Conservation (phyloP, 208 protist genomes). For the Entamoeba invadens region DNA sequence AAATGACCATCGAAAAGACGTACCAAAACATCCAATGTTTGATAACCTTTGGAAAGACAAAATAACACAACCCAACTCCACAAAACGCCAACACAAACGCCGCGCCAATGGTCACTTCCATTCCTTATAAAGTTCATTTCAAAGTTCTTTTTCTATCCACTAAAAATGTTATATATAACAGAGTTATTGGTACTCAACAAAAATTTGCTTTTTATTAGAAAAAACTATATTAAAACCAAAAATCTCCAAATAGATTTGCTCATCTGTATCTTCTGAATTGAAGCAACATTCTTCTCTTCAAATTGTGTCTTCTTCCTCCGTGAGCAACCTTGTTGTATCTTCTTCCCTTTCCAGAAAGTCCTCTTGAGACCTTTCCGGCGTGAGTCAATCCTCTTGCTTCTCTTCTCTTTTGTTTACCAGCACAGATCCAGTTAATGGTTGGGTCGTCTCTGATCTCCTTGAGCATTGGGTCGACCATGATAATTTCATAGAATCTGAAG, state of each 20-base stretch:
- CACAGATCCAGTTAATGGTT: slow-evolving; percentile 95
- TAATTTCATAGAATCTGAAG: slow-evolving; percentile 73
- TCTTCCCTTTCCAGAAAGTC: slow-evolving; percentile 78
- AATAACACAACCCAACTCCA: not conserved
- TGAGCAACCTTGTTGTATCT: slow-evolving; percentile 73
- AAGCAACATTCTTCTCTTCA: slow-evolving; percentile 90
- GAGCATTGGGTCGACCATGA: slow-evolving; percentile 90
- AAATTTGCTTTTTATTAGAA: too few relatives aligned
- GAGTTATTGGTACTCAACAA: too few relatives aligned
- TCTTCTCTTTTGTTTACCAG: slow-evolving; percentile 75
- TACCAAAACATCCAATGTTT: not conserved
- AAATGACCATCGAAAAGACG: not conserved
- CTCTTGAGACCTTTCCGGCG: slow-evolving; percentile 77
- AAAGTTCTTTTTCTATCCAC: not conserved
- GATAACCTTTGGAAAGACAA: not conserved
- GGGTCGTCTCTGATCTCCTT: slow-evolving; percentile 86
- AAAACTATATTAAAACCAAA: not conserved
- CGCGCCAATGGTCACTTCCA: not conserved
- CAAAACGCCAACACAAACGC: not conserved
- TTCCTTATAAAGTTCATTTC: not conserved
- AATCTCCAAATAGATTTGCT: not conserved
- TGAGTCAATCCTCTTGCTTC: slow-evolving; percentile 91
- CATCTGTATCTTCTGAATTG: slow-evolving; percentile 68
- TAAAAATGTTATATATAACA: too few relatives aligned
- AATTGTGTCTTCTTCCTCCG: slow-evolving; percentile 73